A percentile compares a stretch with the other conserved stretches of the same genome.
These are phyloP conservation scores for Fusarium decemcellulare DNA, from an alignment of 2,329 filamentous ascomycete species.

Conservation along the genomic window DNA sequence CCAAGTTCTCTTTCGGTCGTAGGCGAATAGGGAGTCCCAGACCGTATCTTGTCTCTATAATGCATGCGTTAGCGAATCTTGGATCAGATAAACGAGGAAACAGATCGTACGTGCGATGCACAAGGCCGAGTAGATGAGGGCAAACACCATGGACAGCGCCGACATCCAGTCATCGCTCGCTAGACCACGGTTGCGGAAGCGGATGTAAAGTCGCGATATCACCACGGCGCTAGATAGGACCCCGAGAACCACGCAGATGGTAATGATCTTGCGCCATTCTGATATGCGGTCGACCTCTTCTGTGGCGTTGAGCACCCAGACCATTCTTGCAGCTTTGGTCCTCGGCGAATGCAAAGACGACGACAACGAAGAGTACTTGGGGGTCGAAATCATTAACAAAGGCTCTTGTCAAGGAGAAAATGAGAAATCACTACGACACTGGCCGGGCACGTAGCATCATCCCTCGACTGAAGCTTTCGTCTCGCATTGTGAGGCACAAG, in stretches of 20 bases:
- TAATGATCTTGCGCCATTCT: conserved; percentile 63
- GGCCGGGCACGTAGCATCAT: neutral
- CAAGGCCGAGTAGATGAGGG: conserved; percentile 63
- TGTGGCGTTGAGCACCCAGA: conserved; percentile 65
- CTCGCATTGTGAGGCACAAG: neutral
- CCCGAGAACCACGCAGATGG: conserved; percentile 62
- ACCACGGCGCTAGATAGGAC: conserved; percentile 60
- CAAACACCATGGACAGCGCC: conserved; percentile 59
- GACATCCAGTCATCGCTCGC: conserved; percentile 63
- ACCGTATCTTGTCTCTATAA: conserved; percentile 66
- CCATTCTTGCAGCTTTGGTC: conserved; percentile 52
- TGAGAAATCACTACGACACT: neutral
- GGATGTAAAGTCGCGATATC: conserved; percentile 57
- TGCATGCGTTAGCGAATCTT: neutral
- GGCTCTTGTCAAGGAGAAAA: neutral
- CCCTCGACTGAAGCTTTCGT: neutral
- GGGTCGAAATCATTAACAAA: neutral
- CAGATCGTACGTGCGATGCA: conserved; percentile 63
- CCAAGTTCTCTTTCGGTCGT: conserved; percentile 60
- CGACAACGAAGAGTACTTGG: no score
- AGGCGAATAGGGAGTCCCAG: conserved; percentile 62
- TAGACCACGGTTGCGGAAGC: conserved; percentile 58
- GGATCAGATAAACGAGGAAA: neutral
- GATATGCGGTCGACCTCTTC: conserved; percentile 62
- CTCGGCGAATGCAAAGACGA: no score